These are phyloP conservation scores for Ceratocystis variospora DNA, from an alignment of 2,329 filamentous ascomycete genomes.

Conservation along the genomic window DNA sequence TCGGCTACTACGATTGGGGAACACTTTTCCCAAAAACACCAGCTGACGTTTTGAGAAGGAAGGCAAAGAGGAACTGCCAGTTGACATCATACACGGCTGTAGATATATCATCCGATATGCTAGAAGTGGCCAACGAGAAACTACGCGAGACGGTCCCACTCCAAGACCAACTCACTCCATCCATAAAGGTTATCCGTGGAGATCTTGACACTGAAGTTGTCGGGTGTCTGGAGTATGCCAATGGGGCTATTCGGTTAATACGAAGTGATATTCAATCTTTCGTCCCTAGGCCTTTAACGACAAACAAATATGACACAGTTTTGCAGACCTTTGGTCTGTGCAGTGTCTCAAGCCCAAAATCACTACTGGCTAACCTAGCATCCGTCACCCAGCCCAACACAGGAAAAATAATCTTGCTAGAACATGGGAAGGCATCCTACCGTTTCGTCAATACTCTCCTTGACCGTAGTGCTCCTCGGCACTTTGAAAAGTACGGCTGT, in stretches of 20 bases:
- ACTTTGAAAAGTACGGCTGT: slow-evolving; percentile 49
- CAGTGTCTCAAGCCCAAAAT: slow-evolving; percentile 43
- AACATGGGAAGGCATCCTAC: slow-evolving; percentile 47
- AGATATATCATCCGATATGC: slow-evolving; percentile 47
- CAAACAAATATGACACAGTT: slow-evolving; percentile 42
- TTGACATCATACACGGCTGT: slow-evolving; percentile 47
- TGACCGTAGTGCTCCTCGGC: slow-evolving; percentile 40
- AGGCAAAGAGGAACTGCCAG: not conserved
- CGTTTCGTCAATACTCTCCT: slow-evolving; percentile 41
- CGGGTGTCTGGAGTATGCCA: slow-evolving; percentile 27
- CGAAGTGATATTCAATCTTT: slow-evolving; percentile 35
- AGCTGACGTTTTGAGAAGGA: slow-evolving; percentile 3
- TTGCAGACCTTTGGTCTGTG: slow-evolving; percentile 53
- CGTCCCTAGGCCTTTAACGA: slow-evolving; percentile 29
- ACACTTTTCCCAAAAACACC: slow-evolving; percentile 25
- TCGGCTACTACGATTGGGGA: slow-evolving; percentile 46
- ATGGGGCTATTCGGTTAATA: slow-evolving; percentile 34
- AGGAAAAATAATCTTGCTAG: slow-evolving; percentile 47
- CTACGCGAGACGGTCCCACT: slow-evolving; percentile 33
- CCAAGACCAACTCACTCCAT: slow-evolving; percentile 27
- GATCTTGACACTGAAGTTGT: slow-evolving; percentile 18
- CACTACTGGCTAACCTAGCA: slow-evolving; percentile 41
- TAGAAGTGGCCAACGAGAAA: slow-evolving; percentile 42
- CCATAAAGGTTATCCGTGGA: slow-evolving; percentile 25
- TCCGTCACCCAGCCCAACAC: slow-evolving; percentile 37